Evolutionary conservation across 1,284 basidiomycete species (phyloP), one percentile per base, ranked within the genome.

Genomic region (Rhodotorula glutinis): DNA sequence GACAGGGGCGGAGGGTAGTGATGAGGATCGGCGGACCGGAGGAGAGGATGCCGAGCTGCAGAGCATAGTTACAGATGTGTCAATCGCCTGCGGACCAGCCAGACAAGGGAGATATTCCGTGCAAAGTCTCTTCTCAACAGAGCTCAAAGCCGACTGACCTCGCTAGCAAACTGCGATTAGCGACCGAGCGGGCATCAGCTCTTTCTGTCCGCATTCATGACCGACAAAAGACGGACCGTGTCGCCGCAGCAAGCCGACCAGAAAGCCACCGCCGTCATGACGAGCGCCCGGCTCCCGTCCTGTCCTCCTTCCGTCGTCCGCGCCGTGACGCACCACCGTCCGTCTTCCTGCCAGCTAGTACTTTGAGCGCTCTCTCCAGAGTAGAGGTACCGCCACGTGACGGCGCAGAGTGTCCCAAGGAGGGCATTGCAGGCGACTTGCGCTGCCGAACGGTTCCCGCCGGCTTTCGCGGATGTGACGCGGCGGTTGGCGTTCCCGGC

Each of bases 211-310:
- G 73, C 63, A 74, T 72, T 2, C 0, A 7, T 19, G 14, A 13
- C 5, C 17, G 49, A 33, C 17, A 1, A 14, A 43, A 25, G 67
- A 73, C 71, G 91, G 88, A 21, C 84, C 0, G 90, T 93, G 75
- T 93, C 91, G 1, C 90, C 91, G 7, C 91, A 81, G 76, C 89
- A 92, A 77, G 88, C 90, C 7, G 85, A 85, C 78, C 90, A 91
- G 76, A 72, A 76, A 2, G 67, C 92, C 0, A 94, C 77, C 0
- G 85, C 83, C 3, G 82, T 82, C 66, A 89, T 84, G 0, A 92
- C 76, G 57, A 92, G 77, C 1, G 80, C 79, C 9, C 87, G 82
- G 75, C 86, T 87, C 81, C 82, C 83, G 5, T 83, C 82, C 13
- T 78, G 78, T 16, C 80, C 33, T 38, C 82, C 81, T 1, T 7